A percentile compares a stretch with the other conserved stretches of the same genome.
These are phyloP conservation scores for Annulohypoxylon stygium DNA, from an alignment of 495 filamentous ascomycete genomes.

Conservation along the genomic window DNA sequence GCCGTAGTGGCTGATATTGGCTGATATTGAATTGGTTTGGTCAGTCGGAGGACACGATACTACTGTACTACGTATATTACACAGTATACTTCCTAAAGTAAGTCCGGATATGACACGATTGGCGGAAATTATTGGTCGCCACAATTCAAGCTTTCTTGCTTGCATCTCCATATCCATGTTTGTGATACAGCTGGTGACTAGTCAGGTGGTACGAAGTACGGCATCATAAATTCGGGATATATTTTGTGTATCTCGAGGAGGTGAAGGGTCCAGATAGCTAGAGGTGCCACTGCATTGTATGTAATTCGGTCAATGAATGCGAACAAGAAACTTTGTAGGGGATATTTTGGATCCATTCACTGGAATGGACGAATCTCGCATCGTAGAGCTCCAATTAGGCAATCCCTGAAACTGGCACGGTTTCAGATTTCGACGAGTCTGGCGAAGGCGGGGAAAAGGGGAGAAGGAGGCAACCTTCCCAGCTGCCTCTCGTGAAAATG, in stretches of 20 bases:
- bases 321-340: background rate
- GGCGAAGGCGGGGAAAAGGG: slow-evolving; percentile 24
- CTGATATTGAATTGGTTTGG: slow-evolving; percentile 19
- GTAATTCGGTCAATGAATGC: slow-evolving; percentile 4
- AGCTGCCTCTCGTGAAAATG: slow-evolving; percentile 42
- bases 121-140: background rate
- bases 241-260: background rate
- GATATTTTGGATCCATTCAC: background rate
- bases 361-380: slow-evolving; percentile 11
- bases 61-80: background rate
- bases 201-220: background rate
- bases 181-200: background rate
- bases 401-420: slow-evolving; percentile 41
- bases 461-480: slow-evolving; percentile 4
- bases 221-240: background rate
- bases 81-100: background rate
- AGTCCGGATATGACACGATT: background rate
- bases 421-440: slow-evolving; percentile 39
- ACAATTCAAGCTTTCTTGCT: slow-evolving; percentile 9
- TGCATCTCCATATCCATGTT: background rate
- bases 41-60: background rate
- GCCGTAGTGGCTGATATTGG: slow-evolving; percentile 26
- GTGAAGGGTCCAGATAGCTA: background rate
- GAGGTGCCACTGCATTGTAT: background rate
- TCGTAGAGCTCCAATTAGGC: slow-evolving; percentile 23